Conservation (phyloP, 495 filamentous ascomycete species). For the Tuber aestivum region DNA sequence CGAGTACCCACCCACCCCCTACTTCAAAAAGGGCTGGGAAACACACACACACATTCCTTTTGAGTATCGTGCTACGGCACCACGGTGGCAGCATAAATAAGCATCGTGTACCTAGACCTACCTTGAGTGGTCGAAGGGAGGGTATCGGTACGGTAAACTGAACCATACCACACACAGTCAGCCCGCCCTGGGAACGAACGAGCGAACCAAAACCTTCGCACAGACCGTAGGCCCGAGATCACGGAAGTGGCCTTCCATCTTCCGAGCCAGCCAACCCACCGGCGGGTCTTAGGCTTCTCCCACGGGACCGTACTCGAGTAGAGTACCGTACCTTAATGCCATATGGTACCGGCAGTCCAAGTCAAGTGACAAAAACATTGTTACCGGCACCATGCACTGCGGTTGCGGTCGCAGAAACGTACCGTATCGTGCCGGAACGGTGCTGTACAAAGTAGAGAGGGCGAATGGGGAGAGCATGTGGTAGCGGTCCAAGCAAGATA, state of each 20-base stretch:
- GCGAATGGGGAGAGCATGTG: neutral
- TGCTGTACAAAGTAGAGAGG: neutral
- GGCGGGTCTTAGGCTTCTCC: neutral
- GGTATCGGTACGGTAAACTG: neutral
- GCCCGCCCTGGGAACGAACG: neutral
- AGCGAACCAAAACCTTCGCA: neutral
- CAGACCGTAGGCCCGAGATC: neutral
- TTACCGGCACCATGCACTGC: neutral
- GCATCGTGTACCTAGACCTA: conserved; percentile 1
- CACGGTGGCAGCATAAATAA: neutral
- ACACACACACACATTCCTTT: neutral
- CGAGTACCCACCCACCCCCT: neutral
- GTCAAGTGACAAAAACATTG: neutral
- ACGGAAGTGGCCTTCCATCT: neutral
- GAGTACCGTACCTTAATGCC: neutral
- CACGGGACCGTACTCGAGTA: neutral
- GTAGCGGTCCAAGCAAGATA: neutral
- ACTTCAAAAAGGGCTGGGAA: neutral
- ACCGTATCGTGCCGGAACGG: neutral
- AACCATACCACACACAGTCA: neutral
- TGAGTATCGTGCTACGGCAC: neutral
- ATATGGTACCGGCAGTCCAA: neutral
- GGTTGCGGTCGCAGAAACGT: neutral
- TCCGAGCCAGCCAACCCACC: neutral
- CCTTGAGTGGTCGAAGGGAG: neutral